These are phyloP conservation scores for Auricularia sp. DNA, from an alignment of 768 basidiomycete genomes.

Conservation along the genomic window DNA sequence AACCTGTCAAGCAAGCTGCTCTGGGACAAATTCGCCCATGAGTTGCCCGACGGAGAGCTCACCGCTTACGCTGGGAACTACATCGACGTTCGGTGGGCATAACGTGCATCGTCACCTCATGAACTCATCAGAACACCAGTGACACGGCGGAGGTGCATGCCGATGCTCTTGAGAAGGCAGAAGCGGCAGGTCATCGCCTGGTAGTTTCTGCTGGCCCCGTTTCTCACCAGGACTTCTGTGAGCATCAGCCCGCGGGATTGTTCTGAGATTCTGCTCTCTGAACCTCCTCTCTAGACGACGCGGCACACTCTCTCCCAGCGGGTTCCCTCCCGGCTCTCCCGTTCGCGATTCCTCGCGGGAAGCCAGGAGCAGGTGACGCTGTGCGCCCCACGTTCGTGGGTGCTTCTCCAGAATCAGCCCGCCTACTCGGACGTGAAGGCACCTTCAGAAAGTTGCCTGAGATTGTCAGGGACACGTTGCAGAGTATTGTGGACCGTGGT, in stretches of 20 bases:
- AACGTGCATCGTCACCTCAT: background rate
- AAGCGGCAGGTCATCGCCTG: background rate
- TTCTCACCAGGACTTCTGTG: background rate
- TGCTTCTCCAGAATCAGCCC: background rate
- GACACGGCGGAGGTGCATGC: background rate
- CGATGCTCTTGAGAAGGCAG: background rate
- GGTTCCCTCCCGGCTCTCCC: background rate
- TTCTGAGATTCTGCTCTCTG: background rate
- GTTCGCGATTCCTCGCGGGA: background rate
- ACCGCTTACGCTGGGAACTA: background rate
- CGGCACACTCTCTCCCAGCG: background rate
- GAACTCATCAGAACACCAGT: background rate
- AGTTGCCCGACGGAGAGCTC: background rate
- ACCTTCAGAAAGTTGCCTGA: background rate
- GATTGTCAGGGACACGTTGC: background rate
- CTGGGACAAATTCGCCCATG: background rate
- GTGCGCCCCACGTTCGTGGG: background rate
- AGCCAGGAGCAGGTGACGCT: background rate
- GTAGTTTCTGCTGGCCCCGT: background rate
- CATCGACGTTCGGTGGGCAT: background rate
- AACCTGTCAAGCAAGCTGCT: constrained; percentile 21
- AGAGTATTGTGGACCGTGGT: background rate
- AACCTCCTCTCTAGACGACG: background rate
- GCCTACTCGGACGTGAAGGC: background rate
- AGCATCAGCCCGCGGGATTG: background rate